Evolutionary conservation across 371 early-diverging fungal genomes (phyloP), one percentile per base, ranked within the genome.

Genomic region (Coemansia sp.): DNA sequence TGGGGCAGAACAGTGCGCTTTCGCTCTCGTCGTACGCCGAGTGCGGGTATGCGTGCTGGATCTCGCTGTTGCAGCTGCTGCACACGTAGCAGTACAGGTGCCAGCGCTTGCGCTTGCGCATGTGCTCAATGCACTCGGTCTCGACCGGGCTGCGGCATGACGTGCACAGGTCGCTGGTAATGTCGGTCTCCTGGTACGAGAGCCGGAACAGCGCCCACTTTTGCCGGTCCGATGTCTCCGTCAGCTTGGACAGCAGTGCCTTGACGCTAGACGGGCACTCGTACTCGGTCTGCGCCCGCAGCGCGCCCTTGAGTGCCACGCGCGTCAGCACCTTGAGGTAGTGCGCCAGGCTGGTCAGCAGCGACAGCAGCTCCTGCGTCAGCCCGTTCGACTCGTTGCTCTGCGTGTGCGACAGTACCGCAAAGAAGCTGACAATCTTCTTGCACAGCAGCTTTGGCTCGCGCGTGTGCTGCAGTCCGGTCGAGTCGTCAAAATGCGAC

Each of bases 291-390:
- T 93, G 94, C 70, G 95, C 81, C 66, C 85, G 84, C 34, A 98
- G 77, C 0, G 95, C 91, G 5, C 95, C 93, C 16, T 87, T 91
- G 40, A 98, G 77, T 7, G 94, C 94, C 12, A 91, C 85, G 5
- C 95, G 87, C 60, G 97, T 95, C 55, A 96, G 70, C 16, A 90
- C 86, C 75, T 97, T 98, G 18, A 97, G 82, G 55, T 88, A 89
- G 58, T 94, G 97, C 4, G 98, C 99, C 6, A 98, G 81, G 14
- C 90, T 88, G 49, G 97, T 94, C 4, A 97, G 96, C 14, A 95
- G 79, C 7, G 91, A 86, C 33, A 97, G 81, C 59, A 97, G 78
- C 65, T 95, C 95, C 71, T 95, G 90, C 0, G 95, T 93, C 72
- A 89, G 87, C 16, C 89, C 94, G 43, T 88, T 81, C 37, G 84